These are phyloP conservation scores for Ogataea paradorogensis DNA, from an alignment of 805 yeast genomes.

Conservation along the genomic window DNA sequence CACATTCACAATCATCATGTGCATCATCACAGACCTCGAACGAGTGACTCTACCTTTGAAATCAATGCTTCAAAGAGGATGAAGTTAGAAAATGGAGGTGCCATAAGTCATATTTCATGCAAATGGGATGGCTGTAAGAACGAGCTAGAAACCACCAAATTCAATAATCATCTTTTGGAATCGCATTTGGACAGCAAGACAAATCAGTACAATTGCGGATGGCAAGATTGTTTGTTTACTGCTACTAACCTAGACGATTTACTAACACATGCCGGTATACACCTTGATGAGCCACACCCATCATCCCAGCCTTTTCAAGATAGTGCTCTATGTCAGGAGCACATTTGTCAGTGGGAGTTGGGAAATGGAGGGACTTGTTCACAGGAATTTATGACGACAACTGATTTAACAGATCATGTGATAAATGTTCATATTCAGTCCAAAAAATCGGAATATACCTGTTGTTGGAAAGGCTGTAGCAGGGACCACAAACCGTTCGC, in stretches of 20 bases:
- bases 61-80: slow-evolving; percentile 3
- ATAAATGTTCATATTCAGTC: slow-evolving; percentile 66
- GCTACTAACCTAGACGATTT: slow-evolving; percentile 52
- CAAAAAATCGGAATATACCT: slow-evolving; percentile 65
- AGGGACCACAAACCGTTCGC: slow-evolving; percentile 60
- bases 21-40: slow-evolving; percentile 16
- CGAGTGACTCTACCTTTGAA: not conserved
- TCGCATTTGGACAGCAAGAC: not conserved
- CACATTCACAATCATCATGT: slow-evolving; percentile 16
- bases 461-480: slow-evolving; percentile 78
- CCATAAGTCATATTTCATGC: slow-evolving; percentile 39
- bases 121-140: slow-evolving; percentile 67
- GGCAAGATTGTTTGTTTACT: slow-evolving; percentile 67
- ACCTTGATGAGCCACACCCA: slow-evolving; percentile 4
- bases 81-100: slow-evolving; percentile 37
- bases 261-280: slow-evolving; percentile 48
- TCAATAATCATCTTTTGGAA: slow-evolving; percentile 30
- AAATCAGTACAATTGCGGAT: slow-evolving; percentile 56
- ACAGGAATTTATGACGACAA: slow-evolving; percentile 46
- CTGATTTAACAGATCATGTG: slow-evolving; percentile 70
- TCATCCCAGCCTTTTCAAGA: not conserved
- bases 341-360: slow-evolving; percentile 39
- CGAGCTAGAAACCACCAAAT: slow-evolving; percentile 19
- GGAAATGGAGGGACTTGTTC: slow-evolving; percentile 42
- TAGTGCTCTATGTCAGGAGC: slow-evolving; percentile 13